Evolutionary conservation across 306 rosid genomes (phyloP), one percentile per base, ranked within the genome.

Genomic region (Vigna trinervia): DNA sequence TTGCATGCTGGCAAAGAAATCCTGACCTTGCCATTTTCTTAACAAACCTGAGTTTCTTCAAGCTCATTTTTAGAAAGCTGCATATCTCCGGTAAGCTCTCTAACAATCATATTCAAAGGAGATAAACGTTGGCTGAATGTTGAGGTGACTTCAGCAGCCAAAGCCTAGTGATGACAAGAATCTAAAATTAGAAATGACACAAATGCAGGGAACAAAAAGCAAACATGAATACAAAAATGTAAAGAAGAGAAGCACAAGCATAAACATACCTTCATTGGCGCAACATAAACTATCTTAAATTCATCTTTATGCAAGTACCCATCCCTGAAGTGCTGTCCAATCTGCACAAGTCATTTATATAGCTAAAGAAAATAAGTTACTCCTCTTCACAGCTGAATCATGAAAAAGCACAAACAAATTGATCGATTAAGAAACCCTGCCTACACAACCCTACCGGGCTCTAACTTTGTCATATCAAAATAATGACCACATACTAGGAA

Each of bases 61-160:
- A 92, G 98, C 77, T 94, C 97, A 69, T 76, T 94, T 86, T 84
- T 94, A 13, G 98, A 82, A 32, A 94, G 97, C 84, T 94, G 98
- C 98, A 94, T 92, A 87, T 94, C 98, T 77, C 98, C 98, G 6
- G 97, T 94, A 73, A 94, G 96, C 86, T 94, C 98, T 84, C 88
- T 89, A 39, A 94, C 98, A 60, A 56, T 84, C 90, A 94, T 88
- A 82, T 94, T 94, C 83, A 94, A 87, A 15, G 98, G 98, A 84
- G 98, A 89, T 80, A 94, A 88, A 51, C 98, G 97, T 71, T 88
- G 90, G 88, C 98, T 92, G 88, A 94, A 94, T 39, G 98, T 83
- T 80, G 91, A 73, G 41, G 98, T 92, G 65, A 94, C 98, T 86
- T 94, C 97, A 51, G 98, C 94, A 81, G 98, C 98, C 88, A 94